Percentiles rank a stretch among this genome's conserved stretches.
Conservation (phyloP, 805 yeast genomes). For the Pichia scutulata region DNA sequence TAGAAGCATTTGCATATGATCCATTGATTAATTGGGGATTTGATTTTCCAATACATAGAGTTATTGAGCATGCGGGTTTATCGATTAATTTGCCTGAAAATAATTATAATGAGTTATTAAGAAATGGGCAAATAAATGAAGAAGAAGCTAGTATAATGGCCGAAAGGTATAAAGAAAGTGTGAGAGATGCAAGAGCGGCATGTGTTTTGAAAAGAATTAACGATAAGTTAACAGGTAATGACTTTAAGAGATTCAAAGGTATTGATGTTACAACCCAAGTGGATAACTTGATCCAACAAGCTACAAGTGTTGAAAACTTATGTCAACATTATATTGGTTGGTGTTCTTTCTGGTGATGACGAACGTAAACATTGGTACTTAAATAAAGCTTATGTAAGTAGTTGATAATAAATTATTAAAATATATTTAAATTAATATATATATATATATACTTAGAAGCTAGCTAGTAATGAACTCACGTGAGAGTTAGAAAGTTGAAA, state of each 20-base stretch:
- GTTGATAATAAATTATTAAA: no score
- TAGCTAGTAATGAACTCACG: no score
- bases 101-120: slow-evolving; percentile 61
- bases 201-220: slow-evolving; percentile 83
- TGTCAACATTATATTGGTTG: slow-evolving; percentile 98
- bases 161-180: slow-evolving; percentile 60
- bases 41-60: slow-evolving; percentile 77
- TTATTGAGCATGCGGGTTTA: slow-evolving; percentile 60
- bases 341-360: slow-evolving; percentile 97
- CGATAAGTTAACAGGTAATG: slow-evolving; percentile 90
- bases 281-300: slow-evolving; percentile 88
- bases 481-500: neutral
- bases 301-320: slow-evolving; percentile 90
- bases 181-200: slow-evolving; percentile 84
- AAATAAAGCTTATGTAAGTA: no score
- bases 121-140: slow-evolving; percentile 69
- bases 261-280: slow-evolving; percentile 85
- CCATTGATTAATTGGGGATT: slow-evolving; percentile 99
- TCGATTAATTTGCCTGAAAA: slow-evolving; percentile 52
- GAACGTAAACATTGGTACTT: no score
- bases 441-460: neutral
- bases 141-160: slow-evolving; percentile 68
- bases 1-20: slow-evolving; percentile 97
- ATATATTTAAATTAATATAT: no score
- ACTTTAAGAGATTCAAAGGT: slow-evolving; percentile 63